Percentiles rank a stretch among this genome's conserved stretches.
These are phyloP conservation scores for Diaporthe sp. DNA, from an alignment of 2,329 filamentous ascomycete species.

Conservation along the genomic window DNA sequence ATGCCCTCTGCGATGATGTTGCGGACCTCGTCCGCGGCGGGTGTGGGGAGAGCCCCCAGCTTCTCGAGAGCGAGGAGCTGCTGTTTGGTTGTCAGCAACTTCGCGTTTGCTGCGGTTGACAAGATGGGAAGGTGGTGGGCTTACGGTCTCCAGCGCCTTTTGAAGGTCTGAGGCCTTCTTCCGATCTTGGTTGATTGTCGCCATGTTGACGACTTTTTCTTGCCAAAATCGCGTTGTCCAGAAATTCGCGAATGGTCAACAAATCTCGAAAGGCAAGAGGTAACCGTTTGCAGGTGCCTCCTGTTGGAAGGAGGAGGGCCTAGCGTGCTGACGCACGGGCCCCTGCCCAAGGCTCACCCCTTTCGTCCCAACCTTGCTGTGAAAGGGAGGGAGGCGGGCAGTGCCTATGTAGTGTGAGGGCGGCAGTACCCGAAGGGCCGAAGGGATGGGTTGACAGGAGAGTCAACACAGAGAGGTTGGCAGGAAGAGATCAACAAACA, in stretches of 20 bases:
- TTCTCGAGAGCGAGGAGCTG: conserved; percentile 32
- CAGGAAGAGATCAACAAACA: no score
- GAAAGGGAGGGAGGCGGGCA: background rate
- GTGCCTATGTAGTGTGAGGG: background rate
- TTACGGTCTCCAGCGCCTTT: conserved; percentile 27
- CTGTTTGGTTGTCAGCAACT: conserved; percentile 17
- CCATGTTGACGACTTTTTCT: background rate
- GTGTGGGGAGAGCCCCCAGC: background rate
- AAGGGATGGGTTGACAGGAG: no score
- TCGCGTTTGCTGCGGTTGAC: background rate
- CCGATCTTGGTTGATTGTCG: background rate
- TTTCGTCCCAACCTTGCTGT: background rate
- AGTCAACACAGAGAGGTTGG: no score
- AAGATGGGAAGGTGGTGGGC: background rate
- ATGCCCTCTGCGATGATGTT: conserved; percentile 38
- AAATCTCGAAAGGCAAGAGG: background rate
- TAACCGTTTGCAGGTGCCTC: background rate
- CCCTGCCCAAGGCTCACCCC: background rate
- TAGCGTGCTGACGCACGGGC: background rate
- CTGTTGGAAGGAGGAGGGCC: background rate
- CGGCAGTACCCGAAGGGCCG: background rate
- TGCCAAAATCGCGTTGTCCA: background rate
- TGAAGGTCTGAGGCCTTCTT: conserved; percentile 8
- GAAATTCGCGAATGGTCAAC: conserved; percentile 12
- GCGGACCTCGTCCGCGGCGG: conserved; percentile 36